Evolutionary conservation across 805 yeast species (phyloP), one percentile per base, ranked within the genome.

Genomic region (Teunomyces tritomae): DNA sequence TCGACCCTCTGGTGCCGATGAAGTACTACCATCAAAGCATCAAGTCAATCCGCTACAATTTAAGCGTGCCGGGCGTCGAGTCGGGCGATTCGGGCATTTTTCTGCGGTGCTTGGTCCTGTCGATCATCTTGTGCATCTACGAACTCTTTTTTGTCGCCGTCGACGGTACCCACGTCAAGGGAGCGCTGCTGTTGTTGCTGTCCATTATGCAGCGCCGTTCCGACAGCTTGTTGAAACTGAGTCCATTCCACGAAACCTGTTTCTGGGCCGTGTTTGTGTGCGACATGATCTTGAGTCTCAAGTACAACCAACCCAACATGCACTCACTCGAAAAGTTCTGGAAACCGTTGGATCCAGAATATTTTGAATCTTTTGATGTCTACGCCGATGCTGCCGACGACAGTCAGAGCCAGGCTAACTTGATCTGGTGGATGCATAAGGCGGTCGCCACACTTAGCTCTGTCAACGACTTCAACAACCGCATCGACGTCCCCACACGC

Each of bases 381-480:
- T 39, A 49, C 16, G 7, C 28, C 24, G 29, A 43, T 30, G 16
- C 43, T 7, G 39, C 29, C 26, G 40, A 42, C 10, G 34, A 28
- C 30, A 28, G 33, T 45, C 29, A 40, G 47, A 55, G 52, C 47
- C 54, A 52, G 39, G 57, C 48, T 33, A 43, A 46, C 30, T 56
- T 65, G 5, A 49, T 62, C n/a, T 70, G 73, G 74, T 71, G 74
- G 74, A 53, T 62, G 35, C 65, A 67, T 44, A 63, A 65, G 45
- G 53, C 67, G 30, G 49, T 65, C 32, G 40, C 68, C 10, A 58
- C 59, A 39, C 64, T 57, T 45, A 57, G 67, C 42, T 44, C 51
- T 13, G 58, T 68, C 41, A 64, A 61, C 48, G 73, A 68, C 33
- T 67, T 67, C 47, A 55, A 59, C 26, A 54, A 57, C 41, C 58